These are phyloP conservation scores for Ricinus communis DNA, from an alignment of 345 rosid species.

Conservation along the genomic window DNA sequence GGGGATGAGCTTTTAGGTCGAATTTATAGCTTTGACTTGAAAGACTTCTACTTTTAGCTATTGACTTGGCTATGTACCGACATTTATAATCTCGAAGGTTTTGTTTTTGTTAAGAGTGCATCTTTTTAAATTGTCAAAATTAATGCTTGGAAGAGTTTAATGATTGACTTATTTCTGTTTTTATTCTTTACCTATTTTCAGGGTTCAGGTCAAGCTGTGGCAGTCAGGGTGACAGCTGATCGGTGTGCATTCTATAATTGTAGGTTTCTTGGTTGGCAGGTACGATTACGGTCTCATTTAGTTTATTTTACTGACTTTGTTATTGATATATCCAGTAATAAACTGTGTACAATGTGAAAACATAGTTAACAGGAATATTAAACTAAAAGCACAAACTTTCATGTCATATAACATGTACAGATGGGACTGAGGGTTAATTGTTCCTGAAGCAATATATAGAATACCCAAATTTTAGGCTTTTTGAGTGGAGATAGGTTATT, in stretches of 20 bases:
- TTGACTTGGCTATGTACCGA: neutral
- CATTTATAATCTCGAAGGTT: neutral
- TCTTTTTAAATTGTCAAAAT: neutral
- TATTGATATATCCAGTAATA: neutral
- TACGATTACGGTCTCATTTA: conserved; percentile 10
- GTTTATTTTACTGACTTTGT: neutral
- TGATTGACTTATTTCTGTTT: neutral
- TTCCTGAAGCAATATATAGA: neutral
- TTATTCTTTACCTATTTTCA: conserved; percentile 22
- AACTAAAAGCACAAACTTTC: neutral
- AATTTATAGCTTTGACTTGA: neutral
- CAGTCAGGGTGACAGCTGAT: conserved; percentile 89
- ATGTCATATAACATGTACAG: neutral
- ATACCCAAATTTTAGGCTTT: neutral
- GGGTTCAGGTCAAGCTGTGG: conserved; percentile 99
- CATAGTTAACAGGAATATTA: neutral
- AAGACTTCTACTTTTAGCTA: neutral
- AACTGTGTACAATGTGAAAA: neutral
- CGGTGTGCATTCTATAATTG: conserved; percentile 94
- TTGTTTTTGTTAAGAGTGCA: neutral
- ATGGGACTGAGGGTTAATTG: neutral
- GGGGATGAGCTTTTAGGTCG: neutral
- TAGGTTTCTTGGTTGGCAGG: conserved; percentile 99
- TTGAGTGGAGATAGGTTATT: neutral
- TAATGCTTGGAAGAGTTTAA: neutral